These are phyloP conservation scores for Microdochium trichocladiopsis DNA, from an alignment of 2,329 filamentous ascomycete genomes.

Conservation along the genomic window DNA sequence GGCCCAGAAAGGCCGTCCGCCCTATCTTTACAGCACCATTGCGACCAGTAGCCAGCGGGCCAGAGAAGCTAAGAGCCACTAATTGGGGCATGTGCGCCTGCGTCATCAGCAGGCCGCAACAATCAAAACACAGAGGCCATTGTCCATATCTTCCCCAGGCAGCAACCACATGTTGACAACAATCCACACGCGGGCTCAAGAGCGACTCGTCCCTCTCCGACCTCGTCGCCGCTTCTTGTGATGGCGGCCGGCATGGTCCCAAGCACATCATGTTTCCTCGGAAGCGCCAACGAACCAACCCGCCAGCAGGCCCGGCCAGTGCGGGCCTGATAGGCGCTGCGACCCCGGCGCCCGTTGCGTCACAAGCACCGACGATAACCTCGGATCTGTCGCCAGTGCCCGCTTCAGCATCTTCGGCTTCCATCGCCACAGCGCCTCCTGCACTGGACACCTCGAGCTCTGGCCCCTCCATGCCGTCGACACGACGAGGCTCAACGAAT, in stretches of 20 bases:
- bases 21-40: too few species aligned
- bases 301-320: constrained; percentile 14
- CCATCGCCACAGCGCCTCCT: not conserved
- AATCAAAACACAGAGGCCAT: not conserved
- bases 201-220: not conserved
- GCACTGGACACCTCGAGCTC: not conserved
- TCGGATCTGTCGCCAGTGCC: not conserved
- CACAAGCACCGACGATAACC: constrained; percentile 7
- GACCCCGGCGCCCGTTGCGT: constrained; percentile 9
- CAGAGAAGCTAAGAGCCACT: not conserved
- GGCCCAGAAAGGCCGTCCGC: too few species aligned
- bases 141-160: not conserved
- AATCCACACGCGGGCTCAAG: not conserved
- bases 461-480: not conserved
- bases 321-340: constrained; percentile 6
- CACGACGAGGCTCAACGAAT: not conserved
- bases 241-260: not conserved
- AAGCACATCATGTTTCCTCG: constrained; percentile 27
- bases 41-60: too few species aligned
- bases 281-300: constrained; percentile 31
- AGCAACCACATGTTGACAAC: not conserved
- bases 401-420: not conserved
- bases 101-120: not conserved
- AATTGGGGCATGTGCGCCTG: not conserved
- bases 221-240: not conserved